Evolutionary conservation across 306 rosid species (phyloP).

Genomic region (Cajanus cajan): DNA sequence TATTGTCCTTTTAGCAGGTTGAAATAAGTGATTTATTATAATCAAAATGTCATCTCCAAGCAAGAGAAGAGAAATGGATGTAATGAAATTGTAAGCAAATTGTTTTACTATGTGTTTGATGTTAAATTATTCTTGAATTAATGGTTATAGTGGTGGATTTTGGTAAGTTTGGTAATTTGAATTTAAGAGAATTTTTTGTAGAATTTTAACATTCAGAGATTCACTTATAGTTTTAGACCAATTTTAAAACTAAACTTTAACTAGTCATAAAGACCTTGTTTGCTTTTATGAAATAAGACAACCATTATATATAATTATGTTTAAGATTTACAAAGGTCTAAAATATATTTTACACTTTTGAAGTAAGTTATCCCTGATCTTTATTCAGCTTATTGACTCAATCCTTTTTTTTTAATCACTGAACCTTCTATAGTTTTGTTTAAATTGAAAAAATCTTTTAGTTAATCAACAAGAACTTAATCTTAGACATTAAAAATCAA

Average conservation of each 20-base stretch:
- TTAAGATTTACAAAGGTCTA: not conserved
- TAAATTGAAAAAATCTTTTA: not conserved
- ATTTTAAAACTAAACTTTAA: not conserved
- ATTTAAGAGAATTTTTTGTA: not conserved
- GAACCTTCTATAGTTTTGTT: not conserved
- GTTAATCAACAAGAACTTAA: not conserved
- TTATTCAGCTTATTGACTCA: not conserved
- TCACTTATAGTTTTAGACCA: constrained; percentile 8
- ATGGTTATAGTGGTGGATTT: not conserved
- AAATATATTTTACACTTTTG: not conserved
- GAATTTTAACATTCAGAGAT: not conserved
- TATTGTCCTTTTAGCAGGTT: constrained; percentile 45
- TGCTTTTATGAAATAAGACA: not conserved
- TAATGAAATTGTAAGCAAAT: constrained; percentile 87
- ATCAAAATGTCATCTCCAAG: constrained; percentile 95
- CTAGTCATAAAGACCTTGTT: not conserved
- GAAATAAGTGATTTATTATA: constrained; percentile 34
- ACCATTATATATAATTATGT: not conserved
- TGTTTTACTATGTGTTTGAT: constrained; percentile 15
- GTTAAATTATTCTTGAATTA: not conserved
- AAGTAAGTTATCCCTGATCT: not conserved
- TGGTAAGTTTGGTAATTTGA: not conserved
- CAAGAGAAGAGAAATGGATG: constrained; percentile 99
- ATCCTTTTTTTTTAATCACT: no score
- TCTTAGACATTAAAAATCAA: not conserved